Evolutionary conservation across 2,329 filamentous ascomycete species (phyloP), one percentile per base, ranked within the genome.

Genomic region (Aschersonia sp.): DNA sequence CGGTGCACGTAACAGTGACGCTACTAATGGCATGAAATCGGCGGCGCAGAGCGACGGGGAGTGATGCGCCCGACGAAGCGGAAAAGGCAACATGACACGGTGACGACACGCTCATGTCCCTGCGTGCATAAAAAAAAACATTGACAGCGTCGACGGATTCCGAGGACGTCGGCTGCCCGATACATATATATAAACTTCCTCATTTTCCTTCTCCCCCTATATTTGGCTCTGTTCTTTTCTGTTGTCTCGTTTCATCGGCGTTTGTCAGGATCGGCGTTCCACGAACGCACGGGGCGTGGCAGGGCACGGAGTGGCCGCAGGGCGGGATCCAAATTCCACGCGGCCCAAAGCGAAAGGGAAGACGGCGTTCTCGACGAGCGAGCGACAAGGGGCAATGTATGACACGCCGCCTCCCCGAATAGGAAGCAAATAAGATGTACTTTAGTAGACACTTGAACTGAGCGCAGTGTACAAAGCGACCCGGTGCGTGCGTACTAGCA

Each of bases 21-120:
- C 49, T 42, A 47, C 58, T 30, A 69, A 68, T 44, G 66, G 66
- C 14, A 60, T 57, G 29, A 68, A 62, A 52, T 63, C 65, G 45
- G 59, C 63, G 6, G 60, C 62, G 47, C 70, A 71, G 56, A 78
- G 75, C 57, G 75, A 79, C 52, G 71, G 76, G 51, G 75, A 79
- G 45, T 72, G 56, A 62, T n/a, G 42, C 30, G 9, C 35, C 12
- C 12, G 35, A 37, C 8, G 8, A 22, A 22, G 22, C 22, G 22
- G 22, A 22, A 22, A 22, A 22, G 22, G 22, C 2, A 22, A 22
- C 22, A 22, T 22, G 22, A 22, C 22, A 22, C 22, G 22, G 22
- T 22, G 22, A 22, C 22, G 22, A 22, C 22, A 22, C 22, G 22
- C 22, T 22, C 22, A 22, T 22, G 22, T 22, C 22, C 2, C 22